A percentile compares a stretch with the other conserved stretches of the same genome.
Evolutionary conservation across 2,329 filamentous ascomycete genomes (phyloP).

Genomic region (Aureobasidium uvarum): DNA sequence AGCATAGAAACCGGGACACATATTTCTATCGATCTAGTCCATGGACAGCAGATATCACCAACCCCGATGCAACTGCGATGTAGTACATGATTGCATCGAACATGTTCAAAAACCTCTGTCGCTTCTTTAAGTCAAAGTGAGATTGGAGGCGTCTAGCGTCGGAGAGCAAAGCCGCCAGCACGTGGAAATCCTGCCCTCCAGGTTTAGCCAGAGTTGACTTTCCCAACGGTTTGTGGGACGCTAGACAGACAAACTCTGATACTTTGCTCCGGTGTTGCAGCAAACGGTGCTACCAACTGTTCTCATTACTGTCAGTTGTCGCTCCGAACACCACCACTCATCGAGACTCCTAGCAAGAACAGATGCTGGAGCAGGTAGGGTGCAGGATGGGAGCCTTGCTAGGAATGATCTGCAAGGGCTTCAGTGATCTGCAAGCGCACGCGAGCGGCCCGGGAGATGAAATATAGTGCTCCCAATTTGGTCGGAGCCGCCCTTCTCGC

Average conservation of each 20-base stretch:
- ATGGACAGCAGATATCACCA: neutral
- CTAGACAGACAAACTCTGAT: neutral
- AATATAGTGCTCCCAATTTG: neutral
- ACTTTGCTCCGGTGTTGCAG: constrained; percentile 1
- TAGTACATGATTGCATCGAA: neutral
- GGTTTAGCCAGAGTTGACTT: neutral
- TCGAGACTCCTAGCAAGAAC: no score
- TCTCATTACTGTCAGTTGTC: neutral
- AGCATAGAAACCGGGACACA: neutral
- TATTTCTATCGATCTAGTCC: no score
- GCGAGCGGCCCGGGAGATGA: constrained; percentile 16
- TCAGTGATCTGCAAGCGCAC: neutral
- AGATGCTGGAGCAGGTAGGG: neutral
- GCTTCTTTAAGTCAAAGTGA: neutral
- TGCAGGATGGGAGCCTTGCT: neutral
- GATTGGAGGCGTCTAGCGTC: neutral
- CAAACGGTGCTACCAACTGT: neutral
- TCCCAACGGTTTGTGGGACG: neutral
- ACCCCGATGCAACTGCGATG: neutral
- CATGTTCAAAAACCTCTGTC: neutral
- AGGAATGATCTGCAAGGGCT: neutral
- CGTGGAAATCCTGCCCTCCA: neutral
- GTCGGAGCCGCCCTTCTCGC: neutral
- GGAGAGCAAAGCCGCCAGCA: neutral
- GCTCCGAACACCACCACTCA: neutral